Evolutionary conservation across 2,329 filamentous ascomycete genomes (phyloP), one percentile per base, ranked within the genome.

Genomic region (Arthrobotrys sphaeroides): DNA sequence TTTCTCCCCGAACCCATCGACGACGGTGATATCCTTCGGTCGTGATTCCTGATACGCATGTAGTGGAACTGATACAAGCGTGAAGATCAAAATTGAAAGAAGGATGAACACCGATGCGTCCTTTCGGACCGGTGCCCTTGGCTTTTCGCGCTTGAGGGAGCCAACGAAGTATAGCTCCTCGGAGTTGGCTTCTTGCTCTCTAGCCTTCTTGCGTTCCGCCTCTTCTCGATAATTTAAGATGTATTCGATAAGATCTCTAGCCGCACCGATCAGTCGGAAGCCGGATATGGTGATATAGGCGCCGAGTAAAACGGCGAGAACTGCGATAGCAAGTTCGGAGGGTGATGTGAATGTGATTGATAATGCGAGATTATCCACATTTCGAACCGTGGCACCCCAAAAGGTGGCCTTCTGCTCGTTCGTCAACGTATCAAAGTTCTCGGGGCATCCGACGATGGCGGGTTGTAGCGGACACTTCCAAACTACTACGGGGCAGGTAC

Each of bases 121-220:
- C 24, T 49, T 67, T 43, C 70, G 53, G n/a, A 74, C 31, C 9
- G 70, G 70, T 3, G 70, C 53, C 22, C 49, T 68, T 47, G 70
- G 70, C 28, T 74, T 68, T 20, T 74, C 62, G 13, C 70, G 36
- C 28, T 62, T 68, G 20, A 74, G 43, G 12, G 62, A 42, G 22
- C 62, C 62, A 26, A 74, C 70, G 28, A 74, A 74, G 18, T 68
- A 74, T 0, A 74, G 20, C 22, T 74, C 70, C 28, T 74, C 70
- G 2, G 70, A 62, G 28, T 74, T 74, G 13, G 57, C 43, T 36
- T 74, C 70, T 36, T 40, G 28, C 26, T 55, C 62, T 26, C 62
- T 53, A 38, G 53, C 43, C 70, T 67, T 68, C 53, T 64, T 74
- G 9, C 70, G 70, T 36, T 68, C 62, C 28, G 16, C 36, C 43